phyloP scores from a whole-genome alignment of 176 grass and related monocot species.

The Musa itinerans region DNA sequence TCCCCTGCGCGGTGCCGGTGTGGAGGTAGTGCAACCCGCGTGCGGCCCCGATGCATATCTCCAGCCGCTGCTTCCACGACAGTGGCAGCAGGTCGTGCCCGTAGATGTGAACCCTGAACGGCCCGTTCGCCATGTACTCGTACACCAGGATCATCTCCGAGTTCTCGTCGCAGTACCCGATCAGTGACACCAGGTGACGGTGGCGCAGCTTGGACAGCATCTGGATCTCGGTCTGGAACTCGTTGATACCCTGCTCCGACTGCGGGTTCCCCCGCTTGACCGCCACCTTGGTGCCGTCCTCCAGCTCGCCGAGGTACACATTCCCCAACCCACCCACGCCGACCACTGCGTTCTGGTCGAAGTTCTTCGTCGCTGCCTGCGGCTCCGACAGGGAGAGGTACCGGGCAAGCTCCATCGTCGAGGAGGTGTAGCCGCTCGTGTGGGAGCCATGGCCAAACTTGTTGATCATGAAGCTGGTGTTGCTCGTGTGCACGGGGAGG shows the following conservation, averaged over 20 bases:
- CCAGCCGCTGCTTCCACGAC: constrained; percentile 85
- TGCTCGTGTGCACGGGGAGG: constrained; percentile 62
- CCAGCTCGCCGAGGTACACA: constrained; percentile 78
- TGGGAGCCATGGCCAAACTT: constrained; percentile 56
- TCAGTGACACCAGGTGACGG: constrained; percentile 30
- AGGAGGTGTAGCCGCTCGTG: constrained; percentile 76
- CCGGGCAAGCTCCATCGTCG: constrained; percentile 42
- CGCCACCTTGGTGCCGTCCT: constrained; percentile 75
- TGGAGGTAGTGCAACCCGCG: constrained; percentile 84
- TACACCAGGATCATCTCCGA: constrained; percentile 97
- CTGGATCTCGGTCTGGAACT: constrained; percentile 98
- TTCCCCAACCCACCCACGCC: constrained; percentile 90
- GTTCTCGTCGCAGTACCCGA: constrained; percentile 82
- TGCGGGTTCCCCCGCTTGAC: constrained; percentile 85
- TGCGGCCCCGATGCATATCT: constrained; percentile 97
- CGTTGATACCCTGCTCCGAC: constrained; percentile 88
- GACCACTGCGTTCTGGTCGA: constrained; percentile 64
- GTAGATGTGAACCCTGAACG: constrained; percentile 81
- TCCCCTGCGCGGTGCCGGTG: constrained; percentile 90
- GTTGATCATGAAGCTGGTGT: constrained; percentile 52
- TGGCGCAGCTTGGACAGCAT: constrained; percentile 95
- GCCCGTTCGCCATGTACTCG: constrained; percentile 94
- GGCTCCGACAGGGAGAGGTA: constrained; percentile 82
- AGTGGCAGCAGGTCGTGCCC: constrained; percentile 40
- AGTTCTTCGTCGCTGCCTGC: constrained; percentile 73